Conservation (phyloP, 495 filamentous ascomycete species). For the Evernia prunastri region DNA sequence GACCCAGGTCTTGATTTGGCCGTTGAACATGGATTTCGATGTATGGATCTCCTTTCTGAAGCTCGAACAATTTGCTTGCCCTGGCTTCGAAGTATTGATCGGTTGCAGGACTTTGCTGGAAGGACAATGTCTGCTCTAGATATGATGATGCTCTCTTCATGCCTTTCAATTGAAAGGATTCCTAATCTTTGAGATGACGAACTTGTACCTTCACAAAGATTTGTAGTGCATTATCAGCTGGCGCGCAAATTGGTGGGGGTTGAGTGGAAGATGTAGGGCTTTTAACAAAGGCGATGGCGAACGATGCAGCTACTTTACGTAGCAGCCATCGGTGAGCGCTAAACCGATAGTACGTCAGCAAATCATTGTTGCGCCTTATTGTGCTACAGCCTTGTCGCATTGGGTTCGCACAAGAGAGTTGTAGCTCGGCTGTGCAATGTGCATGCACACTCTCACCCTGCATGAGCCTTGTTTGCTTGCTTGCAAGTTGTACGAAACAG, state of each 20-base stretch:
- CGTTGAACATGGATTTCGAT: conserved; percentile 12
- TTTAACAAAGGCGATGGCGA: neutral
- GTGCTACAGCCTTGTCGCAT: no score
- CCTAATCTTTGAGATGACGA: no score
- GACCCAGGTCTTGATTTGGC: neutral
- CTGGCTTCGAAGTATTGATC: conserved; percentile 13
- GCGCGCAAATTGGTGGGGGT: no score
- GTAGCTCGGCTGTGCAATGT: conserved; percentile 8
- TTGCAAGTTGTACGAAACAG: neutral
- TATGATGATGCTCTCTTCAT: conserved; percentile 14
- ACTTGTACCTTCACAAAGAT: no score
- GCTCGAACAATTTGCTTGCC: conserved; percentile 10
- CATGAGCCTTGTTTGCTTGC: no score
- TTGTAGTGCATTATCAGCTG: no score
- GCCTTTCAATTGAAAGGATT: neutral
- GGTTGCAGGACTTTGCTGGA: conserved; percentile 7
- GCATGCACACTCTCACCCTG: conserved; percentile 1
- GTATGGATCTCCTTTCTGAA: neutral
- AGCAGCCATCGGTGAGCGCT: no score
- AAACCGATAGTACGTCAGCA: no score
- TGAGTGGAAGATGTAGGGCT: no score
- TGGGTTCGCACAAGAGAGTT: neutral
- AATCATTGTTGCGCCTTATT: conserved; percentile 9
- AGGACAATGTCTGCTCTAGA: conserved; percentile 13
- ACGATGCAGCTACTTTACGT: neutral